Evolutionary conservation across 495 filamentous ascomycete species (phyloP).

Genomic region (Lindgomyces ingoldianus): DNA sequence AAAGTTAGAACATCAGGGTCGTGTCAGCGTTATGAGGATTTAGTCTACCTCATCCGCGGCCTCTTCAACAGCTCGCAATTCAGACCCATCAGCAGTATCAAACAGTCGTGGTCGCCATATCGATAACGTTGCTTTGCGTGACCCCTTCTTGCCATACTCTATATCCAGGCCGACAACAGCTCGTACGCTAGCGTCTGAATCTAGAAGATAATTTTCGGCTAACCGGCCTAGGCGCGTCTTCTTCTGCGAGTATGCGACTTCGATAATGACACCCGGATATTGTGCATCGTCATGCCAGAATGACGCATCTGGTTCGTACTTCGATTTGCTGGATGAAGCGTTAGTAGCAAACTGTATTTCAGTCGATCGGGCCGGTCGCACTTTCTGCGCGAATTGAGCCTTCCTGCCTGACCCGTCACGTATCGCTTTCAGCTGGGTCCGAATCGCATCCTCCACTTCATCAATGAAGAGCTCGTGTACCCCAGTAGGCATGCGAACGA

Average conservation of each 20-base stretch:
- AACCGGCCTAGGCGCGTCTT: constrained; percentile 38
- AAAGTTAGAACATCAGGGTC: constrained; percentile 9
- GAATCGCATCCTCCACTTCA: constrained; percentile 12
- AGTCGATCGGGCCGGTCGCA: constrained; percentile 20
- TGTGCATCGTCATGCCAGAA: constrained; percentile 40
- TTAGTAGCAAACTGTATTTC: constrained; percentile 17
- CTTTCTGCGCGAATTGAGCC: constrained; percentile 20
- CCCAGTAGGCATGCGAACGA: constrained; percentile 15
- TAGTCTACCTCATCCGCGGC: constrained; percentile 1
- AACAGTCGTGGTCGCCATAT: background rate
- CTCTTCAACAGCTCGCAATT: constrained; percentile 13
- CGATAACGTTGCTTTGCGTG: constrained; percentile 15
- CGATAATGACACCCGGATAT: constrained; percentile 43
- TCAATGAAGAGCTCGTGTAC: constrained; percentile 15
- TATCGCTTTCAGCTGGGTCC: constrained; percentile 18
- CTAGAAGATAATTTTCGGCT: constrained; percentile 45
- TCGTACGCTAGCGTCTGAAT: constrained; percentile 34
- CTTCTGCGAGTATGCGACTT: constrained; percentile 47
- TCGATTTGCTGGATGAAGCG: constrained; percentile 17
- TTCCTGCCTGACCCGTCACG: constrained; percentile 10
- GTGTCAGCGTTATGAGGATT: no score
- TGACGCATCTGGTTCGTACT: constrained; percentile 42
- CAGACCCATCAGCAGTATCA: background rate
- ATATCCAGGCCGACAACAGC: constrained; percentile 3
- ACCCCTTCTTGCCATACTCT: constrained; percentile 1